Conservation (phyloP, 768 basidiomycete species). For the Kwoniella europaea region DNA sequence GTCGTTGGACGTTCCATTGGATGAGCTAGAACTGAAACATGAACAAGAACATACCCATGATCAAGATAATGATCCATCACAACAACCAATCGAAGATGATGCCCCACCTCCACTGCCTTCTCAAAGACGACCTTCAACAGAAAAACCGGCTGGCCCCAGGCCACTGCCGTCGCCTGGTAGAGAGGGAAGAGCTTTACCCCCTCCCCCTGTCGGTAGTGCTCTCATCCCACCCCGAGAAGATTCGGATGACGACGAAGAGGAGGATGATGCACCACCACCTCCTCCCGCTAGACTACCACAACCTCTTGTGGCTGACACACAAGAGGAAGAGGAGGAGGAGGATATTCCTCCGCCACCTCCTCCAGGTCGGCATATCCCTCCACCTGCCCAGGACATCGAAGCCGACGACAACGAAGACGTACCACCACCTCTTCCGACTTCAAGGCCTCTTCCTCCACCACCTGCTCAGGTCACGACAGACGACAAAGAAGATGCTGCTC, state of each 20-base stretch:
- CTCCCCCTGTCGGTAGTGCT: conserved; percentile 34
- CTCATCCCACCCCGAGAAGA: conserved; percentile 40
- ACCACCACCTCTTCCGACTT: conserved; percentile 24
- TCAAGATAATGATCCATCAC: conserved; percentile 14
- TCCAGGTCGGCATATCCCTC: conserved; percentile 2
- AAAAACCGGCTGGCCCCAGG: conserved; percentile 33
- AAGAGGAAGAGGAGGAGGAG: conserved; percentile 4
- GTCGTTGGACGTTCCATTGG: conserved; percentile 40
- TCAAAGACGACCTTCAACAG: conserved; percentile 2
- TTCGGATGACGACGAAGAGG: conserved; percentile 37
- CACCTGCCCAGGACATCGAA: conserved; percentile 7
- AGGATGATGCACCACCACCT: conserved; percentile 19
- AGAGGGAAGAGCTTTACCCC: conserved; percentile 26
- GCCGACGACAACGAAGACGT: conserved; percentile 44
- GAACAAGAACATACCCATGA: conserved; percentile 36
- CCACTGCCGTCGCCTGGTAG: conserved; percentile 32
- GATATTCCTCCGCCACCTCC: conserved; percentile 14
- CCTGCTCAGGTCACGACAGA: conserved; percentile 7
- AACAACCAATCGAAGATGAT: conserved; percentile 33
- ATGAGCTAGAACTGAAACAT: conserved; percentile 56
- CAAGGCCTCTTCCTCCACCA: not conserved
- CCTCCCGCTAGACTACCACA: conserved; percentile 7
- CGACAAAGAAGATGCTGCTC: conserved; percentile 19
- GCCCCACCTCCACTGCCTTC: conserved; percentile 36
- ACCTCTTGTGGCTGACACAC: not conserved